Evolutionary conservation across 1,284 basidiomycete genomes (phyloP), one percentile per base, ranked within the genome.

Genomic region (Tilletia caries): DNA sequence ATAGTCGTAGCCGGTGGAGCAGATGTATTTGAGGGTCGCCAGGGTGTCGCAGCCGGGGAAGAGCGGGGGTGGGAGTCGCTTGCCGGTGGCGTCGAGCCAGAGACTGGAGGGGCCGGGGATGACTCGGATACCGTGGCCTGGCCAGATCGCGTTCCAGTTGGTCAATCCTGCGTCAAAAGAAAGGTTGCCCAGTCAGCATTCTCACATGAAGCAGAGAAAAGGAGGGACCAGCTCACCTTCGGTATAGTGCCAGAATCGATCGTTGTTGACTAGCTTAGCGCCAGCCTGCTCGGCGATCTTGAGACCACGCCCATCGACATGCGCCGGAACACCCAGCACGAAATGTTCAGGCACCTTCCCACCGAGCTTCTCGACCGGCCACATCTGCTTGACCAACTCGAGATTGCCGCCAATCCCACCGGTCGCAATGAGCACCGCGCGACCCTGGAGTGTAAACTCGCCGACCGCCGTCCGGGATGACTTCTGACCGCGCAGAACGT

Each of bases 71-170:
- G 68, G 68, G n/a, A 72, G 60, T 6, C 71, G 68, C 64, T 72
- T 70, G 46, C 71, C 71, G 13, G 43, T 67, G 3, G 71, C 71
- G 64, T 72, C 71, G 44, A 72, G 65, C 71, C 71, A 72, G 18
- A 72, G 41, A 3, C 69, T 70, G 10, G 71, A 68, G 10, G 71
- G 71, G 3, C 71, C 71, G 2, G 71, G 65, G 41, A 72, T 72
- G 65, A 72, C 58, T 5, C 71, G 71, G 44, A 72, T 72, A 34
- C 71, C 71, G 52, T 72, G 71, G 25, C 46, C 58, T 29, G 71
- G 71, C 71, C 71, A 72, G 62, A 72, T 72, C 1, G 71, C 48
- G 67, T 72, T 67, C 71, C 71, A 72, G 46, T 72, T 72, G 13
- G 32, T 50, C 27, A 69, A 43, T 10, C 71, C 65, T 66, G 64